These are phyloP conservation scores for Didymella glomerata DNA, from an alignment of 2,329 filamentous ascomycete species.

Conservation along the genomic window DNA sequence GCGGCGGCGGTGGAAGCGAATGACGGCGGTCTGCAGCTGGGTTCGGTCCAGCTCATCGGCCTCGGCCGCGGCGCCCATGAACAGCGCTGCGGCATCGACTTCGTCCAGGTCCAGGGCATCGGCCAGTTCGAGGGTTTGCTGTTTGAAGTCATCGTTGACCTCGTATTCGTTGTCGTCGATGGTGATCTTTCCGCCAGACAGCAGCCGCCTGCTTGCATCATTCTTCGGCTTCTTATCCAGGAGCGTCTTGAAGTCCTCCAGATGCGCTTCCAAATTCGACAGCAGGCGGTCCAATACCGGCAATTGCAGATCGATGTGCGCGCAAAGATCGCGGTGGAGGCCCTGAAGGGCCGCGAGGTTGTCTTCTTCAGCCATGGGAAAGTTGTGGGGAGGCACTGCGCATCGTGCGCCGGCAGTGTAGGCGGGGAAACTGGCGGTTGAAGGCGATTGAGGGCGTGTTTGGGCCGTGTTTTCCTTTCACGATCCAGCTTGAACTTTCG, in stretches of 20 bases:
- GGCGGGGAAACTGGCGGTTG: slow-evolving; percentile 14
- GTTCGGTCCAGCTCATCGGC: slow-evolving; percentile 74
- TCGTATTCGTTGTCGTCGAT: slow-evolving; percentile 77
- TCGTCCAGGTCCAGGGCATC: slow-evolving; percentile 93
- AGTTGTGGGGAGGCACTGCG: slow-evolving; percentile 33
- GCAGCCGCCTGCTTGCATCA: slow-evolving; percentile 70
- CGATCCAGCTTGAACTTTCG: slow-evolving; percentile 35
- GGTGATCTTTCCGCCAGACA: slow-evolving; percentile 72
- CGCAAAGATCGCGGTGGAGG: slow-evolving; percentile 84
- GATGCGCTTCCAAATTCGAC: slow-evolving; percentile 69
- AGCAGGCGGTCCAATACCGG: slow-evolving; percentile 75
- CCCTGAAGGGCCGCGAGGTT: slow-evolving; percentile 80
- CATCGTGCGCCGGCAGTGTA: slow-evolving; percentile 40
- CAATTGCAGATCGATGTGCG: slow-evolving; percentile 75
- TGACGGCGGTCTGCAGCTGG: slow-evolving; percentile 78
- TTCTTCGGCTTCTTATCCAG: slow-evolving; percentile 79
- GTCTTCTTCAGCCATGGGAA: slow-evolving; percentile 74
- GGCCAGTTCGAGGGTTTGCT: slow-evolving; percentile 80
- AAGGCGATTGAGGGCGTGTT: slow-evolving; percentile 24
- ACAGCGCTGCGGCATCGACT: slow-evolving; percentile 78
- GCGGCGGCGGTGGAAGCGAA: slow-evolving; percentile 87
- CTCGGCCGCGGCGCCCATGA: slow-evolving; percentile 77
- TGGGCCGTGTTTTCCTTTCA: slow-evolving; percentile 34
- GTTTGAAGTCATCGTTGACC: slow-evolving; percentile 87
- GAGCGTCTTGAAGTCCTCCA: slow-evolving; percentile 73